These are phyloP conservation scores for Themeda triandra DNA, from an alignment of 176 grass and related monocot species.

Conservation along the genomic window DNA sequence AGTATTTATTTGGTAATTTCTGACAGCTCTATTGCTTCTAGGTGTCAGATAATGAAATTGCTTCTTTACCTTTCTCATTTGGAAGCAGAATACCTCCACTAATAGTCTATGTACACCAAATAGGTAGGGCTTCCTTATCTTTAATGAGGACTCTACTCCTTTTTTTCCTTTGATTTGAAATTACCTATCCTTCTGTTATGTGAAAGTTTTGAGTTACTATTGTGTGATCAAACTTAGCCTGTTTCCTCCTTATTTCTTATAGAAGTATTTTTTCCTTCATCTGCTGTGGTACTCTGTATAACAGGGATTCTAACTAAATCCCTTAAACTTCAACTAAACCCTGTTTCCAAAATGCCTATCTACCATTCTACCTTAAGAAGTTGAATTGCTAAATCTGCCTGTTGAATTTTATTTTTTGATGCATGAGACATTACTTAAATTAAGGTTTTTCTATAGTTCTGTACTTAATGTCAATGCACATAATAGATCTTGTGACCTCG, in stretches of 20 bases:
- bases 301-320: slow-evolving; percentile 2
- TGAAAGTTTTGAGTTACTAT: not conserved
- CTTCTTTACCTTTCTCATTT: slow-evolving; percentile 59
- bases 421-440: not conserved
- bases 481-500: not conserved
- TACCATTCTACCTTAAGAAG: not conserved
- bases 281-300: not conserved
- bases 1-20: slow-evolving; percentile 16
- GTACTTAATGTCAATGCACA: not conserved
- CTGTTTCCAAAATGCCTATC: not conserved
- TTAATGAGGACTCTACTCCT: slow-evolving; percentile 23
- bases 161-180: slow-evolving; percentile 16
- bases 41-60: slow-evolving; percentile 81
- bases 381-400: not conserved
- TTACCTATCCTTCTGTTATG: not conserved
- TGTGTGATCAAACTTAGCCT: not conserved
- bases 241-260: slow-evolving; percentile 12
- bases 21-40: slow-evolving; percentile 48
- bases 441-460: not conserved
- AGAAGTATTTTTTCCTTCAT: not conserved
- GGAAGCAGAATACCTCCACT: slow-evolving; percentile 67
- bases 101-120: slow-evolving; percentile 91
- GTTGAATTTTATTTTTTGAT: not conserved
- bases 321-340: slow-evolving; percentile 1
- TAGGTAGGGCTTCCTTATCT: slow-evolving; percentile 55